Evolutionary conservation across 2,329 filamentous ascomycete species (phyloP).

Genomic region (Verticillium klebahnii): DNA sequence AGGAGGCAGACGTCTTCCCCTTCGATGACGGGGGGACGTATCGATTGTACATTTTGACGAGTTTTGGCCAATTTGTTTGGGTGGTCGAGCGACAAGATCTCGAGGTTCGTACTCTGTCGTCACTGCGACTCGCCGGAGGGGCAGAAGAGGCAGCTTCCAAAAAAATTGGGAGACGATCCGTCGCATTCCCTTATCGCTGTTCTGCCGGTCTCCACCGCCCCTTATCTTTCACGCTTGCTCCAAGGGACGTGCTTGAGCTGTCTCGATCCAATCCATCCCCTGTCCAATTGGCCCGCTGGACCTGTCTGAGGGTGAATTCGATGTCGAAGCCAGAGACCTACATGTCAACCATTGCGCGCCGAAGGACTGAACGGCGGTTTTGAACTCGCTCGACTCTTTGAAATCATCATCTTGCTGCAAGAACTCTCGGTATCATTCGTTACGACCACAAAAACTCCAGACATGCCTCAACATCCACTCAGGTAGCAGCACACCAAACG

Average conservation of each 20-base stretch:
- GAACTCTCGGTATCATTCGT: neutral
- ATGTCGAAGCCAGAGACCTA: neutral
- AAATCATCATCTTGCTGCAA: neutral
- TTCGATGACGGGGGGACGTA: conserved; percentile 32
- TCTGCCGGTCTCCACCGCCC: conserved; percentile 32
- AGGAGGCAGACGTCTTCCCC: conserved; percentile 9
- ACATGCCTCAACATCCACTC: conserved; percentile 2
- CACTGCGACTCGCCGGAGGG: conserved; percentile 3
- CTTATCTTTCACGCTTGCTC: neutral
- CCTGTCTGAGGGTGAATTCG: neutral
- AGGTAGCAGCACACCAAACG: neutral
- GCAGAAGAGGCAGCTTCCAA: conserved; percentile 10
- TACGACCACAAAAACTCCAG: neutral
- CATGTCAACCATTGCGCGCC: neutral
- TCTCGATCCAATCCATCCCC: neutral
- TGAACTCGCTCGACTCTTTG: neutral
- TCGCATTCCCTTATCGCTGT: conserved; percentile 26
- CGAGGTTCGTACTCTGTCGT: neutral
- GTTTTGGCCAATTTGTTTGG: neutral
- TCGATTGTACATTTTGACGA: conserved; percentile 15
- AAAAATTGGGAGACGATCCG: conserved; percentile 26
- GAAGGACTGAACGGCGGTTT: neutral
- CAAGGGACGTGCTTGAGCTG: neutral
- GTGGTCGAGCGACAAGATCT: neutral
- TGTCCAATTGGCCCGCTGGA: neutral